Base-by-base conservation (phyloP, 116 monocot species). In the Iris pallida region DNA sequence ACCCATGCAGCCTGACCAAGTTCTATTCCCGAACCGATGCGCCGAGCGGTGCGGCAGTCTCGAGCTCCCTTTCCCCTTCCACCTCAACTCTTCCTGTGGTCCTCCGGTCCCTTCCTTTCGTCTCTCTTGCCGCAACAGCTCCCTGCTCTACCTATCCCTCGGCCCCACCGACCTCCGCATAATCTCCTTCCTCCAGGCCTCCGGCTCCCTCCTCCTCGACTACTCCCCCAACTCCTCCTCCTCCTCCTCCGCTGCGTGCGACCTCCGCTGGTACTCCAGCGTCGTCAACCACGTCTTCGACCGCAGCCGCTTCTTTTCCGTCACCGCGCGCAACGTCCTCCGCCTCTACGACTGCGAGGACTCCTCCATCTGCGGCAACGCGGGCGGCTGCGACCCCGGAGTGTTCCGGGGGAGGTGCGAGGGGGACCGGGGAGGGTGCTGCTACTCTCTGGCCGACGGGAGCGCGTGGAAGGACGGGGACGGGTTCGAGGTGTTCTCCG, bases 281-380 rank as follows among this genome's bases (percentile, higher is more conserved):
- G 66, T 84, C 61, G 62, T 40, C 59, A 42, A 20, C 43, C 55
- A 74, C 48, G 8, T 53, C 48, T 43, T 46, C 43, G 42, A 58
- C 12, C 63, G 78, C 61, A 72, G 63, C 66, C 59, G 64, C 16
- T 87, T 79, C 77, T 81, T 81, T 30, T 72, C 81, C 9, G 56
- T 90, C 44, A 75, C 94, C 3, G 20, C 73, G 2, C 48, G 53
- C 55, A 94, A 94, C 61, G 68, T 94, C 45, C 79, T 94, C 67
- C 87, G 87, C 15, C 76, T 94, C 19, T 94, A 87, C 69, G 90
- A 85, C 63, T 94, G 94, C 67, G 87, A 94, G 57, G 94, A 94
- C 76, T 94, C 94, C 61, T 90, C 94, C 5, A 61, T 94, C 6
- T 94, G 94, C 75, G 73, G 46, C 40, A 20, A 72, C 0, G 74